Base-by-base conservation (phyloP, 331 rosid species). In the Pyrus hybrid region DNA sequence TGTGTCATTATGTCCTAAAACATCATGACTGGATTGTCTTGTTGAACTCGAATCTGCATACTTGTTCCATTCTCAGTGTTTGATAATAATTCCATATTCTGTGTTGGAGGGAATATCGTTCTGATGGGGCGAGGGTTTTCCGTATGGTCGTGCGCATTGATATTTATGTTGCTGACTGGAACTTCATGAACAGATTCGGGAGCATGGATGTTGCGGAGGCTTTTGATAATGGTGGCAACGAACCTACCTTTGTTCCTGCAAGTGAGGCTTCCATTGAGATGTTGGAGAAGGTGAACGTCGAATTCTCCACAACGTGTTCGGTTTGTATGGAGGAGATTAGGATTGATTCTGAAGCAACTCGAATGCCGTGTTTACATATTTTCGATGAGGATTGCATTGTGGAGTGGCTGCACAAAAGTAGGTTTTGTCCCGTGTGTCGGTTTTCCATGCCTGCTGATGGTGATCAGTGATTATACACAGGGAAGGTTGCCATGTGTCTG, bases 321-420 rank as follows among this genome's bases (percentile, higher is more conserved):
- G 25, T 74, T 49, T 74, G 71, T 43, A 17, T 74, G 43, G 63
- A 74, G 45, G 63, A 74, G 12, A 56, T 63, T 26, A 2, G 8
- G 61, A 12, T 21, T 20, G 70, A 70, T 20, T 45, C 33, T 37
- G 51, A 74, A 22, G 70, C 14, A 14, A 74, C 26, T 16, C 6
- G 45, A 23, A 26, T 61, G 71, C 71, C 81, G 11, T 77, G 81
- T n/a, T 61, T 37, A 37, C 81, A 69, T 28, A 5, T 32, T 13
- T 77, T 18, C 30, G 71, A 77, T 77, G 35, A 16, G 3, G 8
- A 28, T 33, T 77, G 76, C 65, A 70, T 77, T 9, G 21, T 61
- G 16, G 7, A 45, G 54, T 77, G 81, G 81, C 32, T 77, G 35
- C 3, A 61, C 28, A 47, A 9, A n/a, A 77, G 62, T 56, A 47